These are phyloP conservation scores for Syzygium aromaticum DNA, from an alignment of 345 rosid species.

Conservation along the genomic window DNA sequence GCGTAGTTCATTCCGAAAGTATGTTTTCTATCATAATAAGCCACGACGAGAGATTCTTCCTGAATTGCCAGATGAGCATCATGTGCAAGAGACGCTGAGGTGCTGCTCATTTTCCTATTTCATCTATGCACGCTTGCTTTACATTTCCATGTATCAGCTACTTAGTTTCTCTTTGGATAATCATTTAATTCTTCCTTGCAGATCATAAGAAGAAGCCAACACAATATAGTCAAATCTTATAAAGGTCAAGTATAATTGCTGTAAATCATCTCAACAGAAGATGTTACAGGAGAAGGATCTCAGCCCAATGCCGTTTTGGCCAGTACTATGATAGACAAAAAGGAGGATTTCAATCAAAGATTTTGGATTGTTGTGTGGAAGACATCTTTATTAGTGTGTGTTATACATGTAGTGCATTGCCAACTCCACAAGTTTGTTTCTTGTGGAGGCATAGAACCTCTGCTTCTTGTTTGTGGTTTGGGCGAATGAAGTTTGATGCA, in stretches of 20 bases:
- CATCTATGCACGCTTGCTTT: neutral
- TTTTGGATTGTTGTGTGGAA: neutral
- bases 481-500: neutral
- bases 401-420: neutral
- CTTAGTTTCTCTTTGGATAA: slow-evolving; percentile 1
- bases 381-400: neutral
- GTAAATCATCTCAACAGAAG: neutral
- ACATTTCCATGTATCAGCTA: neutral
- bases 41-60: neutral
- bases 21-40: neutral
- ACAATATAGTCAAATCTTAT: neutral
- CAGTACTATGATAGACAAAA: neutral
- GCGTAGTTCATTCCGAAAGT: slow-evolving; percentile 9
- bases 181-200: neutral
- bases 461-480: neutral
- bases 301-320: neutral
- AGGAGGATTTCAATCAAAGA: neutral
- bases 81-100: neutral
- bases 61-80: neutral
- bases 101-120: neutral
- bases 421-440: neutral
- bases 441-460: neutral
- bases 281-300: neutral
- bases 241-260: neutral
- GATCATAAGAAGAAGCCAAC: neutral